Evolutionary conservation across 164 flowering plant genomes (phyloP).

Genomic region (Piper longum): DNA sequence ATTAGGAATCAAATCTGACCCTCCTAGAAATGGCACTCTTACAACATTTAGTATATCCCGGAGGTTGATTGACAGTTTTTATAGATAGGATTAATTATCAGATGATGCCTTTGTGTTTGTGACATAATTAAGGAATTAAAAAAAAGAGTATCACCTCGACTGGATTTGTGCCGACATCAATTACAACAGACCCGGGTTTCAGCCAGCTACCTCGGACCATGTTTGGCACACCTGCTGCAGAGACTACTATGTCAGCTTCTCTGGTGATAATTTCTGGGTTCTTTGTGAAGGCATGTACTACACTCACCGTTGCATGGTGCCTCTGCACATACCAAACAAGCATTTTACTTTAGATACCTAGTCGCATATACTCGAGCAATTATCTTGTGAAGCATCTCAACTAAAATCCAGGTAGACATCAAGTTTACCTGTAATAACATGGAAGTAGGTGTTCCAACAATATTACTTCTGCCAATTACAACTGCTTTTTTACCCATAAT

Average conservation of each 20-base stretch:
- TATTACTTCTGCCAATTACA: constrained; percentile 80
- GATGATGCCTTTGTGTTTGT: not conserved
- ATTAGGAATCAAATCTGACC: too few relatives aligned
- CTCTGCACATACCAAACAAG: constrained; percentile 32
- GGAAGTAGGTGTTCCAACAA: constrained; percentile 67
- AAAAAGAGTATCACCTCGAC: constrained; percentile 32
- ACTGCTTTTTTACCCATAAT: constrained; percentile 68
- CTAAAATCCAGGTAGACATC: not conserved
- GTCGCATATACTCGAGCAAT: not conserved
- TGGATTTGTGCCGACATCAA: constrained; percentile 80
- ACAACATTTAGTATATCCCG: not conserved
- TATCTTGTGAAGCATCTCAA: not conserved
- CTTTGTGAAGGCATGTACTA: constrained; percentile 46
- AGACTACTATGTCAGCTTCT: constrained; percentile 73
- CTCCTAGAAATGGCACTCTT: too few relatives aligned
- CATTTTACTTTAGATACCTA: not conserved
- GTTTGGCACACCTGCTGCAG: constrained; percentile 73
- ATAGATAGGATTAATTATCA: not conserved
- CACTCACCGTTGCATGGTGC: constrained; percentile 74
- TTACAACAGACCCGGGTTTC: constrained; percentile 78
- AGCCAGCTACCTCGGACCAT: constrained; percentile 75
- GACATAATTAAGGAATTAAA: not conserved
- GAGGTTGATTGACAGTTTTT: not conserved
- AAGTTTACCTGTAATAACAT: constrained; percentile 60
- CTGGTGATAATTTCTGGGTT: constrained; percentile 53